Evolutionary conservation across 495 filamentous ascomycete genomes (phyloP).

Genomic region (Tuber indicum): DNA sequence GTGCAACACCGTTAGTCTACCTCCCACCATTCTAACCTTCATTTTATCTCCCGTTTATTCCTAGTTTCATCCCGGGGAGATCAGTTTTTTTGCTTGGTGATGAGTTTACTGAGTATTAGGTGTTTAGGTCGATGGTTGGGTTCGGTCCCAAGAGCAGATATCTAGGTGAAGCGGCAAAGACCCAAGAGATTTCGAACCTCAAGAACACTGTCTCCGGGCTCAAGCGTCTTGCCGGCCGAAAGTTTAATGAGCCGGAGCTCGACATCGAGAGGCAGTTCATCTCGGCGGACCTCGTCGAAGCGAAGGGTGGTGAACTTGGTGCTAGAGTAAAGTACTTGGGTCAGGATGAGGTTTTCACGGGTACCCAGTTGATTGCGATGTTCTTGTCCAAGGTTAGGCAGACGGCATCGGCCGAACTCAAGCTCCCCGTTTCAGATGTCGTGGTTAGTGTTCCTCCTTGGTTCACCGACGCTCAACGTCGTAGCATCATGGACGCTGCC

Average conservation of each 20-base stretch:
- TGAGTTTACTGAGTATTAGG: conserved; percentile 37
- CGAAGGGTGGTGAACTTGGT: conserved; percentile 79
- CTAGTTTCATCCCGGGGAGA: not conserved
- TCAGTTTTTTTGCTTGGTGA: not conserved
- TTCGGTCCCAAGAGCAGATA: conserved; percentile 91
- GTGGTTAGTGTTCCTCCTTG: conserved; percentile 91
- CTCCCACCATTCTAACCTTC: conserved; percentile 8
- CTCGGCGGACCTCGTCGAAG: conserved; percentile 78
- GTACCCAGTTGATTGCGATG: conserved; percentile 87
- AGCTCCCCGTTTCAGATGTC: conserved; percentile 86
- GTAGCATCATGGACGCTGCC: conserved; percentile 81
- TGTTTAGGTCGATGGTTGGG: conserved; percentile 74
- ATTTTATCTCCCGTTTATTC: not conserved
- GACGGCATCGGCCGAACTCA: conserved; percentile 79
- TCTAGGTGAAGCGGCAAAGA: conserved; percentile 91
- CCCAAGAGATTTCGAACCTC: conserved; percentile 97
- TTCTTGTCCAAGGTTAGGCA: conserved; percentile 90
- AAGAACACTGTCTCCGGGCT: conserved; percentile 95
- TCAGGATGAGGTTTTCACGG: conserved; percentile 88
- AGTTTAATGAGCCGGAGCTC: conserved; percentile 81
- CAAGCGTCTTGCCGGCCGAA: conserved; percentile 83
- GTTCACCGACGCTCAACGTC: conserved; percentile 93
- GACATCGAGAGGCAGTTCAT: conserved; percentile 85
- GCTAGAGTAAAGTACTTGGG: conserved; percentile 90
- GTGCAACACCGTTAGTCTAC: conserved; percentile 82